A percentile compares a stretch with the other conserved stretches of the same genome.
These are phyloP conservation scores for Populus hybrid DNA, from an alignment of 441 rosid genomes.

Conservation along the genomic window DNA sequence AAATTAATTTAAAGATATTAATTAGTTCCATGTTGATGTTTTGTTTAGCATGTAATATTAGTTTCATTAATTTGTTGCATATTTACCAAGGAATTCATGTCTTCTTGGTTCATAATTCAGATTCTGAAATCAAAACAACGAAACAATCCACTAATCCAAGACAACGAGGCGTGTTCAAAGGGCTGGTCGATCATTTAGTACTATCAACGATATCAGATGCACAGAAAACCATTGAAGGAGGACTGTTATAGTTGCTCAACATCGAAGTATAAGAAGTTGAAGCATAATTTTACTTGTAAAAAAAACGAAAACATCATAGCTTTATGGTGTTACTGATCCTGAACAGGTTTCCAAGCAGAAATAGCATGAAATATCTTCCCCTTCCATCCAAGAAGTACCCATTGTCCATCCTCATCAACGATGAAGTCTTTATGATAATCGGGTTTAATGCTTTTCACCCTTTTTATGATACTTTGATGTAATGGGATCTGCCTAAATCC, in stretches of 20 bases:
- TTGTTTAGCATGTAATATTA: too few species aligned
- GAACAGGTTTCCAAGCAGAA: slow-evolving; percentile 59
- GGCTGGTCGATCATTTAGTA: neutral
- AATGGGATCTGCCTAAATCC: slow-evolving; percentile 62
- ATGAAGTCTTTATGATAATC: slow-evolving; percentile 70
- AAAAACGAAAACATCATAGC: neutral
- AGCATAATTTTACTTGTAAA: neutral
- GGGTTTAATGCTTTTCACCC: slow-evolving; percentile 29
- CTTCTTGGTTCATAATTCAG: neutral
- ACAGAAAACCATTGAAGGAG: neutral
- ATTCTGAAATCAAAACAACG: neutral
- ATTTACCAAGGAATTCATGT: neutral
- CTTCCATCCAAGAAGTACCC: slow-evolving; percentile 84
- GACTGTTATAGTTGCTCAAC: neutral
- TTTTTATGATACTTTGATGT: slow-evolving; percentile 34
- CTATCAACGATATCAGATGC: neutral
- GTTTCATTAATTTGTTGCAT: neutral
- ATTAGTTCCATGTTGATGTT: too few species aligned
- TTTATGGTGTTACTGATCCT: slow-evolving; percentile 3
- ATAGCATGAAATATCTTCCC: slow-evolving; percentile 61
- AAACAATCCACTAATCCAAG: neutral
- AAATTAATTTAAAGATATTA: too few species aligned
- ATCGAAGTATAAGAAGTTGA: neutral
- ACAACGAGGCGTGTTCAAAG: neutral
- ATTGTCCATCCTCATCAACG: slow-evolving; percentile 55